Base-by-base conservation (phyloP, 257 asterid genomes). In the Nicotiana otophora region DNA sequence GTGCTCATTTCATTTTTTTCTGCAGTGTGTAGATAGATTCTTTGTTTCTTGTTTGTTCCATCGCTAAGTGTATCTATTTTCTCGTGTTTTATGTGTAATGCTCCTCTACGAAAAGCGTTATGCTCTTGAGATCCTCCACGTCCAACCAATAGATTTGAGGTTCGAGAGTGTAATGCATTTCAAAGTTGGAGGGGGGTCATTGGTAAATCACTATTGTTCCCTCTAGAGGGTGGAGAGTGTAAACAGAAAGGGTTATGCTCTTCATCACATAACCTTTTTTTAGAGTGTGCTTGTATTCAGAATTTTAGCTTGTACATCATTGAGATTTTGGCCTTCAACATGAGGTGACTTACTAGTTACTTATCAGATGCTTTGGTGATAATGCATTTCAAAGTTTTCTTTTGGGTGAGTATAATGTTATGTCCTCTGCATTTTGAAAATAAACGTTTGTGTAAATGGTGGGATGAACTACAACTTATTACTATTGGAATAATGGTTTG, bases 11-110 rank as follows among this genome's bases (percentile, higher is more conserved):
- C 16, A 10, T 20, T 5, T 57, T 5, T 66, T 26, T 19, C 64
- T 30, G 82, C 30, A 23, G 3, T 26, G 82, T 39, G 84, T 17
- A 53, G n/a, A 70, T 78, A 20, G 15, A 23, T 53, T 60, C 10
- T 70, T 54, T 31, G 57, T 80, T 78, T 70, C 74, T 3, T 74
- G 76, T 53, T 48, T 33, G 81, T 66, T 70, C 61, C 54, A 48
- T 75, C 6, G 1, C 46, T 17, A 66, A 46, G 31, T 72, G 79
- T 23, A 42, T 26, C 53, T 53, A 55, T 55, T 17, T 55, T 10
- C 16, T 61, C 70, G 74, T 80, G 69, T 33, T 46, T 15, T 82
- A 46, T 68, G 53, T 85, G 70, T 70, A 26, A 46, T 72, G 36
- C 78, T 72, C 78, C 26, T 23, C 1, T 72, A 58, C 0, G 79